Percentiles rank a stretch among this genome's conserved stretches.
Evolutionary conservation across 805 yeast species (phyloP).

Genomic region (Millerago galiae): DNA sequence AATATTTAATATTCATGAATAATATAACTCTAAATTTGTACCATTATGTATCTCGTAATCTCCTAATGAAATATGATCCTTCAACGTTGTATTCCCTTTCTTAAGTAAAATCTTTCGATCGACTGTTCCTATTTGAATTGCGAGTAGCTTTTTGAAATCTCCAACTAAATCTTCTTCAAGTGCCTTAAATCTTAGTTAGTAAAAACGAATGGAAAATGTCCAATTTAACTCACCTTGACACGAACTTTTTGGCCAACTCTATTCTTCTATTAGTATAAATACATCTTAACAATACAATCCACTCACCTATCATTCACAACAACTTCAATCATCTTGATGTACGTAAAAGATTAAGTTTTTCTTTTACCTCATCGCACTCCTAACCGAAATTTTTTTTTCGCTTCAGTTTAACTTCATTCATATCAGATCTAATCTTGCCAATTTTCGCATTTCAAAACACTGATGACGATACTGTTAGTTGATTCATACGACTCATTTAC

Average conservation of each 20-base stretch:
- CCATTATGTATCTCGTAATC: conserved; percentile 94
- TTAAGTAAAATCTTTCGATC: conserved; percentile 63
- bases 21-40: conserved; percentile 78
- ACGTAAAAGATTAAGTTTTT: neutral
- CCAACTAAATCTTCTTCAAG: conserved; percentile 80
- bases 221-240: conserved; percentile 45
- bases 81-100: conserved; percentile 77
- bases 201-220: neutral
- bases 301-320: conserved; percentile 59
- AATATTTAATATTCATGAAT: conserved; percentile 32
- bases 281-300: neutral
- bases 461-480: conserved; percentile 55
- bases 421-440: too few relatives aligned
- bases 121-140: conserved; percentile 74
- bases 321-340: conserved; percentile 58
- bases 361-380: neutral
- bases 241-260: conserved; percentile 81
- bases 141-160: conserved; percentile 79
- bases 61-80: conserved; percentile 87
- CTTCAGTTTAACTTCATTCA: too few relatives aligned
- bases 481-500: conserved; percentile 97
- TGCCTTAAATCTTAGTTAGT: conserved; percentile 33
- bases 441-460: neutral
- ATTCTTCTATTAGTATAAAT: conserved; percentile 10
- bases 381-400: neutral